A percentile compares a stretch with the other conserved stretches of the same genome.
Evolutionary conservation across 2,329 filamentous ascomycete genomes (phyloP).

Genomic region (Pezicula radicicola): DNA sequence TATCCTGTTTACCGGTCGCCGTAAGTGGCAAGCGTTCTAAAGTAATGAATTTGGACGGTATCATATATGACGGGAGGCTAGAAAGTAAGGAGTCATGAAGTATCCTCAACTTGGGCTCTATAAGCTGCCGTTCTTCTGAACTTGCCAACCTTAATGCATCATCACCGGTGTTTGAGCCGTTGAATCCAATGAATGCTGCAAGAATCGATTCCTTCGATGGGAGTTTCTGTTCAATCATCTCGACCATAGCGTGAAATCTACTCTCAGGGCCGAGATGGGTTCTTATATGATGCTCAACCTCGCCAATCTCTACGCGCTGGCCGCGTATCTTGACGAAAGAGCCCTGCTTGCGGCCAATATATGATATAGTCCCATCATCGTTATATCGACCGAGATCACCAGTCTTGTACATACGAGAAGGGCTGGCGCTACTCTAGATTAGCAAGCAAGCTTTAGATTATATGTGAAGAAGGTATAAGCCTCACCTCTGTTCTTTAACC

Average conservation of each 20-base stretch:
- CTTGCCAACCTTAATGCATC: too few species aligned
- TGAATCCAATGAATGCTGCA: background rate
- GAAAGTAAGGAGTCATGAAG: slow-evolving; percentile 25
- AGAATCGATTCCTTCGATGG: too few species aligned
- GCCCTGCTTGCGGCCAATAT: slow-evolving; percentile 1
- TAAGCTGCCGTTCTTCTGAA: too few species aligned
- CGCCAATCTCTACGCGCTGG: slow-evolving; percentile 60
- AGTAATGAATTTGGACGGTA: slow-evolving; percentile 25
- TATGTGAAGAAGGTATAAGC: too few species aligned
- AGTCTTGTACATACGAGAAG: background rate
- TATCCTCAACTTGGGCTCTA: background rate
- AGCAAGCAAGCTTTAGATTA: too few species aligned
- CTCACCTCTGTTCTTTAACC: too few species aligned
- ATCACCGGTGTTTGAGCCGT: too few species aligned
- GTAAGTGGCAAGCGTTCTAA: slow-evolving; percentile 22
- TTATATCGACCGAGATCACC: background rate
- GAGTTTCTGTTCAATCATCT: too few species aligned
- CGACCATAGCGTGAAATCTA: background rate
- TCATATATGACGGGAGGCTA: slow-evolving; percentile 26
- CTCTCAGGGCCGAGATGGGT: background rate
- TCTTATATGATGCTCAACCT: slow-evolving; percentile 40
- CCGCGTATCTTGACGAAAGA: slow-evolving; percentile 55
- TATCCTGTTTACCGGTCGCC: slow-evolving; percentile 26
- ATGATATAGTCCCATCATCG: background rate
- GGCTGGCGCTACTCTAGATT: too few species aligned